These are phyloP conservation scores for Marasmius tenuissimus DNA, from an alignment of 1,284 basidiomycete genomes.

Conservation along the genomic window DNA sequence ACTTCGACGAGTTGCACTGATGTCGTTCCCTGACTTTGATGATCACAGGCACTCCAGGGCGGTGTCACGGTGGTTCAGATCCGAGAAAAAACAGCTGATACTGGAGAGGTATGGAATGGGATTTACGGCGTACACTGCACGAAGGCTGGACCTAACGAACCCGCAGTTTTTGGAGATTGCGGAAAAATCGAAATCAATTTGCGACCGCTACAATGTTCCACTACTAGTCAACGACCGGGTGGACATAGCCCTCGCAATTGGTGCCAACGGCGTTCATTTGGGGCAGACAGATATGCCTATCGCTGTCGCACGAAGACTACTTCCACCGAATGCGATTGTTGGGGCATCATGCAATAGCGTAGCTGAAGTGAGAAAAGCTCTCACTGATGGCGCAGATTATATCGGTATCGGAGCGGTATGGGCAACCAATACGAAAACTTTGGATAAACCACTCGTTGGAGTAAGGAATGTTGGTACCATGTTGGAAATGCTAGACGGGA, in stretches of 20 bases:
- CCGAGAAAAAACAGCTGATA: slow-evolving; percentile 82
- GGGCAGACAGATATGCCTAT: slow-evolving; percentile 91
- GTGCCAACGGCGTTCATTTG: slow-evolving; percentile 83
- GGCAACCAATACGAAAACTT: slow-evolving; percentile 72
- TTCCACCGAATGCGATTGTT: slow-evolving; percentile 74
- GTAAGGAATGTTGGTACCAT: slow-evolving; percentile 67
- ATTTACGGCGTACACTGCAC: not conserved
- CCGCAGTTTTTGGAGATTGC: slow-evolving; percentile 81
- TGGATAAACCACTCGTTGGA: slow-evolving; percentile 59
- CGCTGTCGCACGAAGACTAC: slow-evolving; percentile 62
- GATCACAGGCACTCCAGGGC: slow-evolving; percentile 68
- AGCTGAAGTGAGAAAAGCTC: slow-evolving; percentile 60
- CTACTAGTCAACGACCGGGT: slow-evolving; percentile 92
- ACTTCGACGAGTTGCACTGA: not conserved
- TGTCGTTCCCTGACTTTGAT: not conserved
- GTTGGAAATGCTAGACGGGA: slow-evolving; percentile 63
- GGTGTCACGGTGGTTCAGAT: slow-evolving; percentile 91
- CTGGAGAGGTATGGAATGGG: slow-evolving; percentile 59
- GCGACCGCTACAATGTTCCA: slow-evolving; percentile 80
- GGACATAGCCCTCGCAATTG: slow-evolving; percentile 81
- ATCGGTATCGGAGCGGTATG: slow-evolving; percentile 85
- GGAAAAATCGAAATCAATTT: slow-evolving; percentile 67
- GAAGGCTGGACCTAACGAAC: not conserved
- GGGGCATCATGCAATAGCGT: slow-evolving; percentile 80
- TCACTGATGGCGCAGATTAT: slow-evolving; percentile 74